Conservation (phyloP, 192 early-diverging fungal genomes). For the Tieghemiomyces parasiticus region DNA sequence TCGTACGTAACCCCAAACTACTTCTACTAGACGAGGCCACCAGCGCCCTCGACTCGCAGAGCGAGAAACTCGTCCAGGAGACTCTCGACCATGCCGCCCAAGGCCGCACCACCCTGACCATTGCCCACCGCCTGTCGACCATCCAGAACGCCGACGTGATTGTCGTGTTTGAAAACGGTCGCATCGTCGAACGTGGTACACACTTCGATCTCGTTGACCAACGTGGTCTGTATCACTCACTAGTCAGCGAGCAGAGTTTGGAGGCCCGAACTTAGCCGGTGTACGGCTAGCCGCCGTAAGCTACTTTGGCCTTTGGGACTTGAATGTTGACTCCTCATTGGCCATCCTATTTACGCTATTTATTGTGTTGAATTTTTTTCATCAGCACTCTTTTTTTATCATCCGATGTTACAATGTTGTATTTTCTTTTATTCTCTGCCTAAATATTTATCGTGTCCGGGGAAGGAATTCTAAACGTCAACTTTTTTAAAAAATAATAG, state of each 20-base stretch:
- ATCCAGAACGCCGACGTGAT: constrained; percentile 70
- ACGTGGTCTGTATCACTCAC: constrained; percentile 41
- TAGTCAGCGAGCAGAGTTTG: constrained; percentile 47
- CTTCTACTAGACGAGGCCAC: constrained; percentile 78
- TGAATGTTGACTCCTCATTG: too few species aligned
- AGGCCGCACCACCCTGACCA: constrained; percentile 61
- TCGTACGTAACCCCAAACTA: constrained; percentile 50
- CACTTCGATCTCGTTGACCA: constrained; percentile 43
- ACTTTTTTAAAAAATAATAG: too few species aligned
- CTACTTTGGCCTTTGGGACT: too few species aligned
- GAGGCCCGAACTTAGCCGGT: too few species aligned
- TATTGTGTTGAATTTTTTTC: too few species aligned
- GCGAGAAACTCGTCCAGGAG: constrained; percentile 63
- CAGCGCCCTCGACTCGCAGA: constrained; percentile 64
- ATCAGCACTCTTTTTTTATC: too few species aligned
- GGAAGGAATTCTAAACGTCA: too few species aligned
- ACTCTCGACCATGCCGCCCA: constrained; percentile 49
- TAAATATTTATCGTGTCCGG: too few species aligned
- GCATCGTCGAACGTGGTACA: constrained; percentile 48
- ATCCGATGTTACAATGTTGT: too few species aligned
- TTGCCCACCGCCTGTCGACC: constrained; percentile 69
- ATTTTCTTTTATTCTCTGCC: too few species aligned
- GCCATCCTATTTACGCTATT: too few species aligned
- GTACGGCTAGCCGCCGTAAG: too few species aligned
- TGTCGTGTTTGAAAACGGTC: constrained; percentile 45